A percentile compares a stretch with the other conserved stretches of the same genome.
phyloP scores from a whole-genome alignment of 257 asterid genomes.

The Solanum chmielewskii region DNA sequence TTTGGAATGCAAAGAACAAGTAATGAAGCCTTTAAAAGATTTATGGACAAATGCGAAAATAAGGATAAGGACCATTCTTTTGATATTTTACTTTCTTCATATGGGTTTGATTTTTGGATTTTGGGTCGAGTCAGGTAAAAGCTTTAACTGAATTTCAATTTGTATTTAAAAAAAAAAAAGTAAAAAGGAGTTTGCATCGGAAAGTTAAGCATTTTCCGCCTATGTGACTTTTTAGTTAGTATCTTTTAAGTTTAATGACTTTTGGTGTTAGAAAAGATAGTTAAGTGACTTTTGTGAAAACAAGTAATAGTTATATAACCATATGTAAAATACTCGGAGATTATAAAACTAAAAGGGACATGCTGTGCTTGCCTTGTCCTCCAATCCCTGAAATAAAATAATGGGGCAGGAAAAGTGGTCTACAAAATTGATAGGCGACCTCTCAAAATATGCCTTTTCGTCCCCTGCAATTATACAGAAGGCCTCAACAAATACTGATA shows the following conservation, averaged over 20 bases:
- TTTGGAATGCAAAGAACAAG: background rate
- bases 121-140: background rate
- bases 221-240: background rate
- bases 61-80: background rate
- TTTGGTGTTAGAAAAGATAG: background rate
- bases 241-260: background rate
- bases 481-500: background rate
- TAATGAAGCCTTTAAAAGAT: background rate
- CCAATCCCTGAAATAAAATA: conserved; percentile 88
- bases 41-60: background rate
- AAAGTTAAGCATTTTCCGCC: background rate
- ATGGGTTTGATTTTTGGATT: background rate
- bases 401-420: conserved; percentile 42
- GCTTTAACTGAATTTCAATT: background rate
- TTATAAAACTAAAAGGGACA: background rate
- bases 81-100: background rate
- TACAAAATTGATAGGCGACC: conserved; percentile 64
- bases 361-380: conserved; percentile 58
- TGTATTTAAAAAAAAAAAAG: background rate
- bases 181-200: background rate
- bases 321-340: background rate
- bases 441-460: conserved; percentile 28
- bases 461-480: conserved; percentile 35
- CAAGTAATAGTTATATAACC: background rate
- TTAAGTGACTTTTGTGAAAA: background rate